A percentile compares a stretch with the other conserved stretches of the same genome.
phyloP scores from a whole-genome alignment of 106 monocot species.

The Dioscorea dumetorum region DNA sequence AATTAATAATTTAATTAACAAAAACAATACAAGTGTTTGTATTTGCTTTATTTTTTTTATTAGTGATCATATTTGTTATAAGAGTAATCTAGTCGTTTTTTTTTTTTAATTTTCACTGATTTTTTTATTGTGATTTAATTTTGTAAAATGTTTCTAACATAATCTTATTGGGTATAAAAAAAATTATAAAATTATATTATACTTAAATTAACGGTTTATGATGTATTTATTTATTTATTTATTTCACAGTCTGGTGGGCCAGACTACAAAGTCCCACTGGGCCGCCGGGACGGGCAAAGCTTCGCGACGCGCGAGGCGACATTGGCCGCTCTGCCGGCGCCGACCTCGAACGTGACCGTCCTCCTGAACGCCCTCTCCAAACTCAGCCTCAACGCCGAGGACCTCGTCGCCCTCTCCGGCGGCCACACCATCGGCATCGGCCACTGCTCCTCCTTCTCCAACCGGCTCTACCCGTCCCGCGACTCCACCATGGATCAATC shows the following conservation, averaged over 20 bases:
- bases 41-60: too few relatives aligned
- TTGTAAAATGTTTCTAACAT: too few relatives aligned
- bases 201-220: too few relatives aligned
- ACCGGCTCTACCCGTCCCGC: constrained; percentile 42
- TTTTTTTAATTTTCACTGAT: too few relatives aligned
- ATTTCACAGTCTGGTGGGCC: constrained; percentile 34
- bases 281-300: constrained; percentile 34
- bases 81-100: too few relatives aligned
- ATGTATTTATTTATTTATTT: neutral
- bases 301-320: constrained; percentile 16
- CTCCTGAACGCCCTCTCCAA: constrained; percentile 14
- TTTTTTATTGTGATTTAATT: too few relatives aligned
- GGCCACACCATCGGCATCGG: constrained; percentile 50
- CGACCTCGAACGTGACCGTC: constrained; percentile 10
- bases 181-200: too few relatives aligned
- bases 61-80: too few relatives aligned
- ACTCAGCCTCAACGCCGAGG: constrained; percentile 30
- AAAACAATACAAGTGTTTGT: too few relatives aligned
- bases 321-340: constrained; percentile 20
- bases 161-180: too few relatives aligned
- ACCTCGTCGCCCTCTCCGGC: constrained; percentile 52
- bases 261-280: constrained; percentile 32
- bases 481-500: constrained; percentile 29
- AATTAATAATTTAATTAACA: too few relatives aligned
- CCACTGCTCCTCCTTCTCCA: constrained; percentile 50